phyloP scores from a whole-genome alignment of 1,284 basidiomycete species.

The Albatrellus sp. region DNA sequence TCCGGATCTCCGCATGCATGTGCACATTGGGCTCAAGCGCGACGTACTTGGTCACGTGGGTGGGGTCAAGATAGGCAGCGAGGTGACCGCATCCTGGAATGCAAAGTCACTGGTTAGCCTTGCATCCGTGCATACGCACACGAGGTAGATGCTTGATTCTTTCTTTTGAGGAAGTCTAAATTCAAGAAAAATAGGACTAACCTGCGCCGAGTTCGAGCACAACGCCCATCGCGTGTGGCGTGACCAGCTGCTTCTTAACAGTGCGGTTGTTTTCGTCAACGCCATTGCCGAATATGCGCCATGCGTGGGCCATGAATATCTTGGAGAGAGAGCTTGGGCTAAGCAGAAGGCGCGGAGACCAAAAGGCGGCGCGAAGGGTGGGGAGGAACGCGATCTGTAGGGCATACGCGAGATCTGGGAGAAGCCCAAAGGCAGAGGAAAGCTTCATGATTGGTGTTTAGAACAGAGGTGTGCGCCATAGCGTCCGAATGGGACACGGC shows the following conservation, averaged over 20 bases:
- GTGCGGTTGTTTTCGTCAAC: neutral
- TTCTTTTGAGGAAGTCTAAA: too few species aligned
- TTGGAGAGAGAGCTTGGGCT: neutral
- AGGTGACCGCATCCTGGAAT: neutral
- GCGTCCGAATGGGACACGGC: too few species aligned
- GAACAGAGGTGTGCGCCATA: too few species aligned
- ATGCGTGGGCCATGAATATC: neutral
- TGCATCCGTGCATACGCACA: too few species aligned
- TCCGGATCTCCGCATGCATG: neutral
- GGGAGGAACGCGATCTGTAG: neutral
- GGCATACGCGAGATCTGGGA: neutral
- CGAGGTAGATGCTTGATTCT: too few species aligned
- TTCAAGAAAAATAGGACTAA: neutral
- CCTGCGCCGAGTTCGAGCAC: neutral
- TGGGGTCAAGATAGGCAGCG: neutral
- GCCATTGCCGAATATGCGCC: neutral
- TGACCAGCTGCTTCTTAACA: neutral
- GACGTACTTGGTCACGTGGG: neutral
- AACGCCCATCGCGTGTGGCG: neutral
- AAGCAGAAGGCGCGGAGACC: neutral
- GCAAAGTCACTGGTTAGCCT: too few species aligned
- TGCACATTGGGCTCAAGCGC: neutral
- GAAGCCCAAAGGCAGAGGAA: neutral
- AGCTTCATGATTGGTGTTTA: neutral
- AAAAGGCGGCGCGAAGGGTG: neutral